Evolutionary conservation across 257 asterid genomes (phyloP).

Genomic region (Marsdenia floribunda): DNA sequence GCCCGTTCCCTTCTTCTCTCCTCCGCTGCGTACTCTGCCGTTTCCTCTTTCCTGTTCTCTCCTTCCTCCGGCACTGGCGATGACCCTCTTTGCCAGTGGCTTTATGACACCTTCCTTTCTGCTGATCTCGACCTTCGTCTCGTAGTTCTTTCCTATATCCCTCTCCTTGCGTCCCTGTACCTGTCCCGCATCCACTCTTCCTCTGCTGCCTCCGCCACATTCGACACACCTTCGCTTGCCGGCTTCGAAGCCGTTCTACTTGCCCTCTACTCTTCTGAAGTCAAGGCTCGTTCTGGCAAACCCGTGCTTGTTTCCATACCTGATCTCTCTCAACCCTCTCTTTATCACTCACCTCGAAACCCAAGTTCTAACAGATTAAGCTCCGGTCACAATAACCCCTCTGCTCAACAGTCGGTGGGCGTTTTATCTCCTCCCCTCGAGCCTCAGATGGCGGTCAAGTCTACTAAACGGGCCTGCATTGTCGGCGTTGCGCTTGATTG

Average conservation of each 20-base stretch:
- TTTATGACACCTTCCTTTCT: slow-evolving; percentile 79
- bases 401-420: slow-evolving; percentile 38
- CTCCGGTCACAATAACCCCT: slow-evolving; percentile 20
- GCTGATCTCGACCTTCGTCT: slow-evolving; percentile 75
- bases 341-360: slow-evolving; percentile 68
- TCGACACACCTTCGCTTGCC: slow-evolving; percentile 45
- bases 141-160: slow-evolving; percentile 72
- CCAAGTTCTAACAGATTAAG: slow-evolving; percentile 31
- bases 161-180: slow-evolving; percentile 55
- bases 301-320: slow-evolving; percentile 63
- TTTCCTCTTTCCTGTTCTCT: slow-evolving; percentile 51
- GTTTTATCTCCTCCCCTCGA: slow-evolving; percentile 69
- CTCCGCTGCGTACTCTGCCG: slow-evolving; percentile 49
- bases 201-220: slow-evolving; percentile 20
- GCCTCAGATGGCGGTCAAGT: slow-evolving; percentile 82
- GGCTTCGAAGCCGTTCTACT: slow-evolving; percentile 91
- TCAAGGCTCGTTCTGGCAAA: slow-evolving; percentile 72
- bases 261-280: slow-evolving; percentile 65
- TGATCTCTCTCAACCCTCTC: slow-evolving; percentile 87
- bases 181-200: slow-evolving; percentile 65
- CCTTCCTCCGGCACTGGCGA: slow-evolving; percentile 65
- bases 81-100: slow-evolving; percentile 90
- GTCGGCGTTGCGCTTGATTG: slow-evolving; percentile 87
- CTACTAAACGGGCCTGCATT: slow-evolving; percentile 85
- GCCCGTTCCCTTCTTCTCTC: slow-evolving; percentile 92